These are phyloP conservation scores for Cajanus cajan DNA, from an alignment of 306 rosid genomes.

Conservation along the genomic window DNA sequence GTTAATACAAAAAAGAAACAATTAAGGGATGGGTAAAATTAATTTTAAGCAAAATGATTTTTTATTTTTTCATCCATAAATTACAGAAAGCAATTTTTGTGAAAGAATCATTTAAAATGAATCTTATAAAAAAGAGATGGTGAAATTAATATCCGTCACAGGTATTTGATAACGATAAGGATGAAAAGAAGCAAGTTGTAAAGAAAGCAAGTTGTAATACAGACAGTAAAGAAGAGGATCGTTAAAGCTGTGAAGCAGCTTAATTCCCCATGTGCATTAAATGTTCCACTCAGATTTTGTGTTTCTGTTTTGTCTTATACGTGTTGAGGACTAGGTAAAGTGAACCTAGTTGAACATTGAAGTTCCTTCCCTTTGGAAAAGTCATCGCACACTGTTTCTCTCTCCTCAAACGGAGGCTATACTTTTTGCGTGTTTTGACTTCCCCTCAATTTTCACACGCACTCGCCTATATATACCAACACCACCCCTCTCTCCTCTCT, in stretches of 20 bases:
- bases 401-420: constrained; percentile 17
- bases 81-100: no score
- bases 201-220: background rate
- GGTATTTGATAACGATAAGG: background rate
- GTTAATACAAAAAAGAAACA: no score
- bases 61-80: no score
- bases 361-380: constrained; percentile 37
- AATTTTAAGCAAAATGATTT: background rate
- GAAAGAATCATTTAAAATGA: no score
- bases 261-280: constrained; percentile 20
- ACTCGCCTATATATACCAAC: constrained; percentile 29
- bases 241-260: background rate
- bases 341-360: background rate
- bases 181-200: background rate
- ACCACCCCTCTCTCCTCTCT: background rate
- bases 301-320: background rate
- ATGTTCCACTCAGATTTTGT: background rate
- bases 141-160: background rate
- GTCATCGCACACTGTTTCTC: constrained; percentile 28
- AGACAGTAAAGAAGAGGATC: background rate
- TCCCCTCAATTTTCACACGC: constrained; percentile 39
- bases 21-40: background rate
- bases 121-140: background rate
- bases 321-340: constrained; percentile 34
- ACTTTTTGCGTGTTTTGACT: constrained; percentile 60